phyloP scores from a whole-genome alignment of 2,329 filamentous ascomycete genomes.

The Elsinoe fawcettii region DNA sequence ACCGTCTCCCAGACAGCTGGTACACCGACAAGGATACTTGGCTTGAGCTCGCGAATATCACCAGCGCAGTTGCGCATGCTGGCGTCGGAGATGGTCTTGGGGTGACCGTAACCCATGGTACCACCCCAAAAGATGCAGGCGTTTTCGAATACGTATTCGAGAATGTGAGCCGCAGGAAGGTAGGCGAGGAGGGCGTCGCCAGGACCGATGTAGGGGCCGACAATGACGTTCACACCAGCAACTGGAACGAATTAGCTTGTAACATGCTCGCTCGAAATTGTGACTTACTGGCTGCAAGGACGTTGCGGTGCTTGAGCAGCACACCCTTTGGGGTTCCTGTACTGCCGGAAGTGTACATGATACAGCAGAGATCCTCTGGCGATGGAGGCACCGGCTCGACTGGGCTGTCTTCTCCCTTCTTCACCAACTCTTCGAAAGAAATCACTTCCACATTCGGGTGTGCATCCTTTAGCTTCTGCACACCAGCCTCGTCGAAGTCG shows the following conservation, averaged over 20 bases:
- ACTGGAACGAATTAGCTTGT: conserved; percentile 36
- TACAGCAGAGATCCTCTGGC: conserved; percentile 72
- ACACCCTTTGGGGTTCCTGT: conserved; percentile 87
- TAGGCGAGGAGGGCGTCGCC: conserved; percentile 80
- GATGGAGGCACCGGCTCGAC: conserved; percentile 63
- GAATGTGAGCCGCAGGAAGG: conserved; percentile 87
- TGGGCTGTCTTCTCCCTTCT: conserved; percentile 56
- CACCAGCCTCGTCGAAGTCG: conserved; percentile 44
- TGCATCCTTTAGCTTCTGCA: conserved; percentile 47
- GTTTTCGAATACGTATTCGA: conserved; percentile 95
- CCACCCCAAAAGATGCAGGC: conserved; percentile 81
- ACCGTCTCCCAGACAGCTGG: conserved; percentile 96
- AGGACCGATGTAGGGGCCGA: conserved; percentile 69
- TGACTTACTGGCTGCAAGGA: conserved; percentile 65
- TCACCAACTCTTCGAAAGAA: conserved; percentile 49
- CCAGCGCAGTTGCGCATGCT: conserved; percentile 86
- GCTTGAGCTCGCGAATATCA: conserved; percentile 85
- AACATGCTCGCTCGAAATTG: background rate
- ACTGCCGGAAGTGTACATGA: conserved; percentile 77
- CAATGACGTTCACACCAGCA: conserved; percentile 69
- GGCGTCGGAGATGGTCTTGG: conserved; percentile 76
- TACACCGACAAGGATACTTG: conserved; percentile 86
- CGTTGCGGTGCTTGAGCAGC: conserved; percentile 68
- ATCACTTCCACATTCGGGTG: conserved; percentile 46
- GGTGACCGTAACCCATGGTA: conserved; percentile 87